Conservation (phyloP, 306 rosid genomes). For the Erythrophleum fordii region DNA sequence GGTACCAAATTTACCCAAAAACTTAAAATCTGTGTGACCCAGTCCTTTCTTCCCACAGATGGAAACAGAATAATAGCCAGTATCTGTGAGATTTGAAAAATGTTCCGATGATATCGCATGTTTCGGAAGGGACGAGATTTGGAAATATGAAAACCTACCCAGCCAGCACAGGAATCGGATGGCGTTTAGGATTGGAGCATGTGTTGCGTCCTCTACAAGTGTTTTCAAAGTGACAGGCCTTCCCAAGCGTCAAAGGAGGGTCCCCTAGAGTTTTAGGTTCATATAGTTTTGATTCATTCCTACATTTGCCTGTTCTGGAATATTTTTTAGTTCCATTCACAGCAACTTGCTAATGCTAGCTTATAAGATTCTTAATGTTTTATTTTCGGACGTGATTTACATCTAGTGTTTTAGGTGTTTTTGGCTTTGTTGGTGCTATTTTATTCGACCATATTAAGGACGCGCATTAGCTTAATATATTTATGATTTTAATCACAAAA, state of each 20-base stretch:
- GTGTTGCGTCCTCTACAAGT: slow-evolving; percentile 15
- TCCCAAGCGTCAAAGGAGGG: not conserved
- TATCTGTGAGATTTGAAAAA: slow-evolving; percentile 41
- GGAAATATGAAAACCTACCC: slow-evolving; percentile 1
- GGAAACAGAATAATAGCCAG: slow-evolving; percentile 51
- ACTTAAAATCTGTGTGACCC: slow-evolving; percentile 50
- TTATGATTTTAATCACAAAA: no score
- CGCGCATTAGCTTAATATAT: no score
- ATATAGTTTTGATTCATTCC: not conserved
- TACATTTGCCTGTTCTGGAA: slow-evolving; percentile 35
- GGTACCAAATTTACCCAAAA: slow-evolving; percentile 61
- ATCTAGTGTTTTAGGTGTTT: not conserved
- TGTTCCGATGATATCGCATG: not conserved
- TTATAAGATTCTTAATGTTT: not conserved
- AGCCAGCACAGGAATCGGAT: not conserved
- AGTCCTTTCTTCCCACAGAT: slow-evolving; percentile 44
- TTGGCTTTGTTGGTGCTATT: not conserved
- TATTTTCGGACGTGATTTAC: not conserved
- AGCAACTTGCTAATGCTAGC: not conserved
- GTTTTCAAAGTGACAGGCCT: slow-evolving; percentile 3
- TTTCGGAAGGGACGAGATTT: not conserved
- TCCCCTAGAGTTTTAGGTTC: not conserved
- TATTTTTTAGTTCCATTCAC: slow-evolving; percentile 16
- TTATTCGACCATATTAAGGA: not conserved
- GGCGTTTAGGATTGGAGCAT: slow-evolving; percentile 6